Base-by-base conservation (phyloP, 345 rosid species). In the Excoecaria cochinchinensis region DNA sequence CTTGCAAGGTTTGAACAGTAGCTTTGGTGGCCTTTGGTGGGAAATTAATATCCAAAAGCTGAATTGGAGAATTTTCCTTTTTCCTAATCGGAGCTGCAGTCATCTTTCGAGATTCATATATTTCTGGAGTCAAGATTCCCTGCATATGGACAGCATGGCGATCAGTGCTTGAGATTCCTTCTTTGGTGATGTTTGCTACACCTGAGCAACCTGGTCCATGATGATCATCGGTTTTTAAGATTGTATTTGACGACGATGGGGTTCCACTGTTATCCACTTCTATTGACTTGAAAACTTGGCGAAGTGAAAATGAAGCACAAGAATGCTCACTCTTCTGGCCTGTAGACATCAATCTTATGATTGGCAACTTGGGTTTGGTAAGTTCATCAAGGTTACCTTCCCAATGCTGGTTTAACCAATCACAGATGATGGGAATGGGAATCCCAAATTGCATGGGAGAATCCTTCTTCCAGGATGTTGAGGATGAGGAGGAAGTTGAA, bases 371-470 rank as follows among this genome's bases (percentile, higher is more conserved):
- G 4, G 98, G 95, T 75, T 92, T 95, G 14, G 88, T 84, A 70
- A 84, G 89, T 80, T 95, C 98, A 69, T 95, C 99, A 0, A 95
- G 91, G 82, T 86, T 89, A 71, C 98, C 99, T 85, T 95, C 99
- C 98, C 98, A 92, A 76, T 95, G 99, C 85, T 92, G 99, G 85
- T 90, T 92, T 68, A 92, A 86, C 98, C 99, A 92, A 84, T 95
- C 97, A 74, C 94, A 89, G 3, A 95, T 92, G 31, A 92, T 84
- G 3, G 99, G 97, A 69, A 95, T 84, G 4, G 99, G 98, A 83
- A 95, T 95, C 60, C 99, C 96, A 51, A 95, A 95, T 79, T 92
- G 99, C 92, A 88, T 85, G 3, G 84, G 83, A 46, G 79, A 57
- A 63, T 85, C 89, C 76, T 85, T 95, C 87, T 87, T 95, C 80